Percentiles rank a stretch among this genome's conserved stretches.
Evolutionary conservation across 257 asterid genomes (phyloP).

Genomic region (Solanum boliviense): DNA sequence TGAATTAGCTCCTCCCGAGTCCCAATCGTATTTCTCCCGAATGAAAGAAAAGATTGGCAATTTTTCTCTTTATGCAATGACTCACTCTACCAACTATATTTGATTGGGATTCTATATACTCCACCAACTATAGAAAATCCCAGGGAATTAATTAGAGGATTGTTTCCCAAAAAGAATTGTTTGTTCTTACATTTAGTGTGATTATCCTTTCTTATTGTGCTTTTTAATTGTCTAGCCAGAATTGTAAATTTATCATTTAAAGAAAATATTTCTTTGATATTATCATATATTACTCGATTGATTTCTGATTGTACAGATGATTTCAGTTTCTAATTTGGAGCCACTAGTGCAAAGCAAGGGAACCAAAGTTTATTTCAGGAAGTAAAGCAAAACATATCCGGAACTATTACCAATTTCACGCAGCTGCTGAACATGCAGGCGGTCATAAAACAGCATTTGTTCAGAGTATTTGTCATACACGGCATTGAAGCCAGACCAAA

Average conservation of each 20-base stretch:
- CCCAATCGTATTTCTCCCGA: not conserved
- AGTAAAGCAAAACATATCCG: not conserved
- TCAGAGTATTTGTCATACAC: slow-evolving; percentile 69
- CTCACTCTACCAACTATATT: not conserved
- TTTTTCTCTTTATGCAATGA: not conserved
- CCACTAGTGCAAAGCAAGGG: not conserved
- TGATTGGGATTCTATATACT: not conserved
- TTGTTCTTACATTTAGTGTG: not conserved
- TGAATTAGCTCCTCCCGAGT: not conserved
- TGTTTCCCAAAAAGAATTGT: not conserved
- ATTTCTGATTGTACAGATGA: not conserved
- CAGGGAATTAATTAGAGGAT: not conserved
- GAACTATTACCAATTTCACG: slow-evolving; percentile 57
- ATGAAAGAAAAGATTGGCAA: not conserved
- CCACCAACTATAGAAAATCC: not conserved
- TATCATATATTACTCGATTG: not conserved
- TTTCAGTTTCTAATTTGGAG: not conserved
- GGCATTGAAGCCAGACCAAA: slow-evolving; percentile 89
- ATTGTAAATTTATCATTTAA: not conserved
- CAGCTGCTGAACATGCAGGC: slow-evolving; percentile 62
- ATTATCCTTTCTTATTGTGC: not conserved
- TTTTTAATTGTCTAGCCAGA: not conserved
- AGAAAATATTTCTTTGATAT: not conserved
- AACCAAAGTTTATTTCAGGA: not conserved
- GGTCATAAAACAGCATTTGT: slow-evolving; percentile 70